Conservation (phyloP, 345 rosid genomes). For the Excoecaria agallocha region DNA sequence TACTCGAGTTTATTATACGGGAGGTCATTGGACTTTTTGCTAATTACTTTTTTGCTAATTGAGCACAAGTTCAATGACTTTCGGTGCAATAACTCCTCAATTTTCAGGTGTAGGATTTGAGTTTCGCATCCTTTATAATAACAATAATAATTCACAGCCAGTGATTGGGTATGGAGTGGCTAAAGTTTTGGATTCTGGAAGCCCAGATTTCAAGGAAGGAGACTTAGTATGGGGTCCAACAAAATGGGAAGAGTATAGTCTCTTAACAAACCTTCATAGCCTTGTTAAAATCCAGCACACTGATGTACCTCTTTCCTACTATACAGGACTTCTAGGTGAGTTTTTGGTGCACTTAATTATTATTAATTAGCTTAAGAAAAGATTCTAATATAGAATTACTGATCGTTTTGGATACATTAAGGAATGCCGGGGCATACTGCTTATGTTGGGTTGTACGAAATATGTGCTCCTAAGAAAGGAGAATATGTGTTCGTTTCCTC, state of each 20-base stretch:
- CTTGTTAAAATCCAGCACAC: background rate
- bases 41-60: too few species aligned
- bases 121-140: too few species aligned
- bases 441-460: slow-evolving; percentile 3
- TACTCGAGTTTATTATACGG: too few species aligned
- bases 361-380: too few species aligned
- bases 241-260: slow-evolving; percentile 11
- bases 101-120: too few species aligned
- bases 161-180: slow-evolving; percentile 25
- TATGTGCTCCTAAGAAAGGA: slow-evolving; percentile 10
- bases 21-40: too few species aligned
- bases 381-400: too few species aligned
- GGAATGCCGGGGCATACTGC: slow-evolving; percentile 7
- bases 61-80: too few species aligned
- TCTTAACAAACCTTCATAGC: background rate
- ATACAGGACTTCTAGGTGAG: background rate
- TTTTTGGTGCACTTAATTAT: background rate
- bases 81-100: too few species aligned
- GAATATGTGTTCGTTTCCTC: background rate
- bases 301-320: slow-evolving; percentile 2
- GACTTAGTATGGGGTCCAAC: slow-evolving; percentile 27
- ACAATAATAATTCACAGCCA: background rate
- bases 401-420: background rate
- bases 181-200: slow-evolving; percentile 24
- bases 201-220: slow-evolving; percentile 19